Percentiles rank a stretch among this genome's conserved stretches.
Conservation (phyloP, 768 basidiomycete genomes). For the Mycena vulgaris region DNA sequence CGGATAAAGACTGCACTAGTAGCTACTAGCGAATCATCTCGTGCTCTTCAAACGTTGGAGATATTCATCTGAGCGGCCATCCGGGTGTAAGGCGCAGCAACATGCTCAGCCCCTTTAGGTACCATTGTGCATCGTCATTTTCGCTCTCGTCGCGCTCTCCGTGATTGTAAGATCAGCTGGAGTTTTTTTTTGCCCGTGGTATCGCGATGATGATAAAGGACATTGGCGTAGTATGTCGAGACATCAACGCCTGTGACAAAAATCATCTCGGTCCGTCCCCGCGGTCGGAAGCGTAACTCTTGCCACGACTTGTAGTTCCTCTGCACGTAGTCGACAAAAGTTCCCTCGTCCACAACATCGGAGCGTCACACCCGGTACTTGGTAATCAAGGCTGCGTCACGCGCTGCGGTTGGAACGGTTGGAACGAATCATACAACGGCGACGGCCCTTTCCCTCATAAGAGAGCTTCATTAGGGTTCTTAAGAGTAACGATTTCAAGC, state of each 20-base stretch:
- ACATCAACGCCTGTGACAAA: not conserved
- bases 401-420: not conserved
- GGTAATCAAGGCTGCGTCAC: not conserved
- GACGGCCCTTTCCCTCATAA: not conserved
- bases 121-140: not conserved
- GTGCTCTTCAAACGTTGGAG: not conserved
- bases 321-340: not conserved
- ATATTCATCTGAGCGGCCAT: not conserved
- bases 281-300: not conserved
- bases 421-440: not conserved
- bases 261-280: not conserved
- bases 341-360: not conserved
- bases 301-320: conserved; percentile 1
- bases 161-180: not conserved
- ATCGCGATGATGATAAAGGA: not conserved
- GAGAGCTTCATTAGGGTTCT: no score
- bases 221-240: not conserved
- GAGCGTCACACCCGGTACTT: not conserved
- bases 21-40: not conserved
- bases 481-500: no score
- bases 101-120: not conserved
- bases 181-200: not conserved
- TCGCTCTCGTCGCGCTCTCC: not conserved
- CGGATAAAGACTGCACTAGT: not conserved
- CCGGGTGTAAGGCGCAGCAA: not conserved